These are phyloP conservation scores for Cordyceps militaris DNA, from an alignment of 2,329 filamentous ascomycete genomes.

Conservation along the genomic window DNA sequence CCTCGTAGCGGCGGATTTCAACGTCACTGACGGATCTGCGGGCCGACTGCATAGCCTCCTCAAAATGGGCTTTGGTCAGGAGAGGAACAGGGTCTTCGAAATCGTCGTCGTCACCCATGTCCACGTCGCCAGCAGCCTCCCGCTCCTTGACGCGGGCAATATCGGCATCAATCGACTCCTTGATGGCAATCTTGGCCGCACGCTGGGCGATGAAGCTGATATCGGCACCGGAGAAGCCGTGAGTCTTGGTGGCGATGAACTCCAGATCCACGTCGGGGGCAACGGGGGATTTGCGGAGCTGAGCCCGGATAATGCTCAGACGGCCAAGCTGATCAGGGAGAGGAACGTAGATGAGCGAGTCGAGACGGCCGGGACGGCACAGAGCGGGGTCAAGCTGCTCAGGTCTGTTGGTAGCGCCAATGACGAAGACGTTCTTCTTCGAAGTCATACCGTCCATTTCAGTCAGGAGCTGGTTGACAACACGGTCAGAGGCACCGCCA, in stretches of 20 bases:
- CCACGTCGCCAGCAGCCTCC: slow-evolving; percentile 75
- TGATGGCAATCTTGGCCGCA: slow-evolving; percentile 98
- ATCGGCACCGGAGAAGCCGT: slow-evolving; percentile 99
- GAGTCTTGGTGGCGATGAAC: slow-evolving; percentile 93
- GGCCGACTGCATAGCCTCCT: slow-evolving; percentile 95
- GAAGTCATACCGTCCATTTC: slow-evolving; percentile 99
- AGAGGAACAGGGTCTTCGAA: slow-evolving; percentile 90
- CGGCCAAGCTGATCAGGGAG: slow-evolving; percentile 88
- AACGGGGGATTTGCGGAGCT: slow-evolving; percentile 97
- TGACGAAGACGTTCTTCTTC: slow-evolving; percentile 99
- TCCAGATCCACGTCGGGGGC: slow-evolving; percentile 77
- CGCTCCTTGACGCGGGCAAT: slow-evolving; percentile 87
- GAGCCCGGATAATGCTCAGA: slow-evolving; percentile 83
- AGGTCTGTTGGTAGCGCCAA: slow-evolving; percentile 95
- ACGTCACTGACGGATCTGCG: slow-evolving; percentile 92
- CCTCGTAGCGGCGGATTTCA: slow-evolving; percentile 96
- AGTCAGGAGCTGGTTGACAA: slow-evolving; percentile 98
- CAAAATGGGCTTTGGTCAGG: slow-evolving; percentile 93
- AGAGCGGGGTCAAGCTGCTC: slow-evolving; percentile 97
- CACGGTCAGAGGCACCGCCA: slow-evolving; percentile 96
- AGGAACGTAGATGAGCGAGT: slow-evolving; percentile 96
- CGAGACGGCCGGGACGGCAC: slow-evolving; percentile 96
- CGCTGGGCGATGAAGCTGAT: slow-evolving; percentile 98
- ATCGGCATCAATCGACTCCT: slow-evolving; percentile 83
- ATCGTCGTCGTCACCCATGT: slow-evolving; percentile 64